Conservation (phyloP, 2,329 filamentous ascomycete genomes). For the Aureobasidium vineae region DNA sequence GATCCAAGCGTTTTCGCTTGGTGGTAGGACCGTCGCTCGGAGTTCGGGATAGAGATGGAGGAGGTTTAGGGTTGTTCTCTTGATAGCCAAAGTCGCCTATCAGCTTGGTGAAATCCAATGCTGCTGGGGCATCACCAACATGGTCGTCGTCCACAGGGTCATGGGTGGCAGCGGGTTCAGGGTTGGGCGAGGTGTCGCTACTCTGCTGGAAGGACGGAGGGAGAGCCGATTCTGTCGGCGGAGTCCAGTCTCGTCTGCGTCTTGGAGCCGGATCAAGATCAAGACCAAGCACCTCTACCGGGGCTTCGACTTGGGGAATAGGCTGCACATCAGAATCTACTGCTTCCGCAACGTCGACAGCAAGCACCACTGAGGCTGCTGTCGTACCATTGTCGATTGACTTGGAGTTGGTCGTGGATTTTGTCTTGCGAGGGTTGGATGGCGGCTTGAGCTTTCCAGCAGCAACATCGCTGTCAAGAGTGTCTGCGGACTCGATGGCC, state of each 20-base stretch:
- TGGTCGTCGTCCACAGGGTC: background rate
- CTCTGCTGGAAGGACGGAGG: constrained; percentile 26
- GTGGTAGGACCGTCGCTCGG: constrained; percentile 6
- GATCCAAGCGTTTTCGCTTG: constrained; percentile 20
- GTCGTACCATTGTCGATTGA: background rate
- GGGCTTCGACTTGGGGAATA: background rate
- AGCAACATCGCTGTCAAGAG: background rate
- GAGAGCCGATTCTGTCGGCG: background rate
- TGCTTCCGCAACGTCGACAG: background rate
- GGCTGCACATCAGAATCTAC: background rate
- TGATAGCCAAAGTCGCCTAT: constrained; percentile 25
- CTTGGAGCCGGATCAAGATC: constrained; percentile 8
- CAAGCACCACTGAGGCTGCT: background rate
- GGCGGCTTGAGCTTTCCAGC: background rate
- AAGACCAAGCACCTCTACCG: constrained; percentile 3
- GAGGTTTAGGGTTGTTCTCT: background rate
- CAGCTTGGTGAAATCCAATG: constrained; percentile 9
- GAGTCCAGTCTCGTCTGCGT: constrained; percentile 21
- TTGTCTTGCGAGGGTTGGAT: background rate
- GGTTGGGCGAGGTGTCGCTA: background rate
- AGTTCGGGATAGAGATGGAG: background rate
- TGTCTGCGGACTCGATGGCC: background rate
- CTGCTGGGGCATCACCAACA: background rate
- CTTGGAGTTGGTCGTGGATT: background rate
- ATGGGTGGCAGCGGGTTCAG: background rate